A percentile compares a stretch with the other conserved stretches of the same genome.
These are phyloP conservation scores for Lasiosphaeria hispida DNA, from an alignment of 495 filamentous ascomycete species.

Conservation along the genomic window DNA sequence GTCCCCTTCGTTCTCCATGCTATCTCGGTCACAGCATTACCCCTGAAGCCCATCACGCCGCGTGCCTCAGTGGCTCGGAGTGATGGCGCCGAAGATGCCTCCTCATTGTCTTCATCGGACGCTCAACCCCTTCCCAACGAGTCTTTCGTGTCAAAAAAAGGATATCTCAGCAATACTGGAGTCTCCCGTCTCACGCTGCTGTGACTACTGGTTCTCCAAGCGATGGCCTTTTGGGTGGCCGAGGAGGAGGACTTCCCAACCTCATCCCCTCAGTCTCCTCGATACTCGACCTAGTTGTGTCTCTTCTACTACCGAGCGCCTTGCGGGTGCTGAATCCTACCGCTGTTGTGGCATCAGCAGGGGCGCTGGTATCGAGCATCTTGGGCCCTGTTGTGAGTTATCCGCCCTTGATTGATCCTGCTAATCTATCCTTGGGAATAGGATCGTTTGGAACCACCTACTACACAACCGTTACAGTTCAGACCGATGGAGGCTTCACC, in stretches of 20 bases:
- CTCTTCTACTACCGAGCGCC: not conserved
- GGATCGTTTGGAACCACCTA: not conserved
- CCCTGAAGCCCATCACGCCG: not conserved
- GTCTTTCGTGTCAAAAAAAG: no score
- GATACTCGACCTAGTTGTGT: not conserved
- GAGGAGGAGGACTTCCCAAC: not conserved
- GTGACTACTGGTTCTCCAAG: not conserved
- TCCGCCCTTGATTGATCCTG: not conserved
- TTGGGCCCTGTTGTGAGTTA: not conserved
- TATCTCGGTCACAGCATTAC: not conserved
- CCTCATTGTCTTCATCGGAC: not conserved
- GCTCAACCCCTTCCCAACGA: no score
- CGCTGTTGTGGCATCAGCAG: not conserved
- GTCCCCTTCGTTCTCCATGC: not conserved
- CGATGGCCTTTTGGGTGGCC: not conserved
- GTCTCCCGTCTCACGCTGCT: not conserved
- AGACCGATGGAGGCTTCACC: not conserved
- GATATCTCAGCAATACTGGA: not conserved
- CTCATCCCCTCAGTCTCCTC: slow-evolving; percentile 2
- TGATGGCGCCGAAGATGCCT: not conserved
- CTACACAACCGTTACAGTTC: not conserved
- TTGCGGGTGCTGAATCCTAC: not conserved
- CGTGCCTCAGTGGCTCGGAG: not conserved
- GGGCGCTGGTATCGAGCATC: not conserved
- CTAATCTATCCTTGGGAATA: not conserved